These are phyloP conservation scores for Vitis hybrid DNA, from an alignment of 177 flowering plant species.

Conservation along the genomic window DNA sequence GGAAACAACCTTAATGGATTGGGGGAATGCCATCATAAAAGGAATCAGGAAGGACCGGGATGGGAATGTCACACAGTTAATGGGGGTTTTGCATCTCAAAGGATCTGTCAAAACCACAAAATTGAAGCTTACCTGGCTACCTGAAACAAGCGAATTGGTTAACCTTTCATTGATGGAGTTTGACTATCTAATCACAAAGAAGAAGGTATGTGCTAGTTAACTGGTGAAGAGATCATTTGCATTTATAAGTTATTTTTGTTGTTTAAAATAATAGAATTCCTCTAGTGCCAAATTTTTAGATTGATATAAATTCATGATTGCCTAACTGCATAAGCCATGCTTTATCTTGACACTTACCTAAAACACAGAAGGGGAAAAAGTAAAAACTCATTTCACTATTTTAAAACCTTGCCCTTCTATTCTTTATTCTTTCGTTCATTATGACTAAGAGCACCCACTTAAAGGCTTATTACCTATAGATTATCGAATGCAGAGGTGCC, in stretches of 20 bases:
- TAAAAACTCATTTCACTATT: no score
- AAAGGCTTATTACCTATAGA: no score
- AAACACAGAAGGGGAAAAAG: no score
- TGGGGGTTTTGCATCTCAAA: conserved; percentile 79
- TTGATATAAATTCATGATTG: no score
- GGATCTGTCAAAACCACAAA: conserved; percentile 95
- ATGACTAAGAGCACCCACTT: no score
- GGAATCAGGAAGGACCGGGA: conserved; percentile 63
- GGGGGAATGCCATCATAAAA: conserved; percentile 94
- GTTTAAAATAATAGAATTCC: neutral
- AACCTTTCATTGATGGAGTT: conserved; percentile 67
- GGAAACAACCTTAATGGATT: conserved; percentile 90
- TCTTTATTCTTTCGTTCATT: no score
- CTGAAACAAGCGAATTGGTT: conserved; percentile 73
- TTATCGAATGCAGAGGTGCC: no score
- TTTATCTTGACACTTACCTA: no score
- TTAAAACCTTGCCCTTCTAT: no score
- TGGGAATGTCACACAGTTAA: conserved; percentile 55
- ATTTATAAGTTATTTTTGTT: neutral
- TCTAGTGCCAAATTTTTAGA: no score
- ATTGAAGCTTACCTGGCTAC: conserved; percentile 94
- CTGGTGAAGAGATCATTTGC: neutral
- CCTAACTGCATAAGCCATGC: no score
- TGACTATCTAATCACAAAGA: conserved; percentile 86
- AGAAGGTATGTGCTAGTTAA: conserved; percentile 56